phyloP scores from a whole-genome alignment of 2,329 filamentous ascomycete genomes.

The Escovopsis weberi region DNA sequence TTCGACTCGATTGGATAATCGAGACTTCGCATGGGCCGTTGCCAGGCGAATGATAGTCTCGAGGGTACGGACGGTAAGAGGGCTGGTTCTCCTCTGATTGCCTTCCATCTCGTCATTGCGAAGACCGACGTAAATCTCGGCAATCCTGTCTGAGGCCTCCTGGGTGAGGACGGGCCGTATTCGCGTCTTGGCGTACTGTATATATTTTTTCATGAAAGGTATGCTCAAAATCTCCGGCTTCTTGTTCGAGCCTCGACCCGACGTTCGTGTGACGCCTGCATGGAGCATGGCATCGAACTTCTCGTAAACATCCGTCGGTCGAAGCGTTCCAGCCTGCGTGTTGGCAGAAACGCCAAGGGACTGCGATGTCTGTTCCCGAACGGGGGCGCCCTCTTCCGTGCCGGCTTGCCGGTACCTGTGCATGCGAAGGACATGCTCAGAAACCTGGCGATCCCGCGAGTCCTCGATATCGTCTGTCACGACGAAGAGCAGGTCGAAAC shows the following conservation, averaged over 20 bases:
- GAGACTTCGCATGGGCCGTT: slow-evolving; percentile 86
- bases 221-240: slow-evolving; percentile 85
- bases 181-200: slow-evolving; percentile 90
- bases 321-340: slow-evolving; percentile 55
- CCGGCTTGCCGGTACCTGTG: slow-evolving; percentile 88
- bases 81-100: slow-evolving; percentile 84
- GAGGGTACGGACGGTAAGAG: slow-evolving; percentile 90
- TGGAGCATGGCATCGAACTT: slow-evolving; percentile 96
- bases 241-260: slow-evolving; percentile 58
- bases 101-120: slow-evolving; percentile 93
- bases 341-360: slow-evolving; percentile 78
- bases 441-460: slow-evolving; percentile 75
- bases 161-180: slow-evolving; percentile 84
- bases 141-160: slow-evolving; percentile 82
- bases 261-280: slow-evolving; percentile 67
- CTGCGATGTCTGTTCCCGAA: slow-evolving; percentile 76
- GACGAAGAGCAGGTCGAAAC: slow-evolving; percentile 96
- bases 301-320: slow-evolving; percentile 79
- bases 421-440: slow-evolving; percentile 94
- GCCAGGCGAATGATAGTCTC: slow-evolving; percentile 97
- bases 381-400: slow-evolving; percentile 84
- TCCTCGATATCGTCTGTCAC: slow-evolving; percentile 98
- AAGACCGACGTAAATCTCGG: slow-evolving; percentile 78
- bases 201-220: slow-evolving; percentile 98
- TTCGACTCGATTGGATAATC: slow-evolving; percentile 77